These are phyloP conservation scores for Liriodendron chinense DNA, from an alignment of 164 flowering plant genomes.

Conservation along the genomic window DNA sequence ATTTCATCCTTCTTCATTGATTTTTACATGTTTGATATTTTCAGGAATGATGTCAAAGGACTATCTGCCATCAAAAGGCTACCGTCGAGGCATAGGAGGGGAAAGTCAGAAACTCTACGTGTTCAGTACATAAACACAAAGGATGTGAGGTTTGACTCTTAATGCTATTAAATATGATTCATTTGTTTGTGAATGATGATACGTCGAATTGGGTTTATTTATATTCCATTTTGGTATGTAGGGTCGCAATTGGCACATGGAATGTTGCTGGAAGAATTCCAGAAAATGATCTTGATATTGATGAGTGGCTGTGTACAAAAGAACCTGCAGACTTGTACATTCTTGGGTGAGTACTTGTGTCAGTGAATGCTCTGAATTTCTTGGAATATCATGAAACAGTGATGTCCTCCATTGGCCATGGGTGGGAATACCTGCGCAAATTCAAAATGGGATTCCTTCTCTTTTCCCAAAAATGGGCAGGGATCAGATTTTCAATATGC, in stretches of 20 bases:
- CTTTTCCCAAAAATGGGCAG: not conserved
- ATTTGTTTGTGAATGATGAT: not conserved
- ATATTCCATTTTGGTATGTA: constrained; percentile 11
- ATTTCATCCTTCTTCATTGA: not conserved
- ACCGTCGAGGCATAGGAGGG: constrained; percentile 57
- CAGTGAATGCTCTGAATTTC: not conserved
- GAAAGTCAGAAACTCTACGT: constrained; percentile 86
- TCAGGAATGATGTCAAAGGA: constrained; percentile 43
- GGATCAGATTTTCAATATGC: not conserved
- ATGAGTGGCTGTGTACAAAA: constrained; percentile 75
- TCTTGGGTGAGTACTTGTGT: constrained; percentile 61
- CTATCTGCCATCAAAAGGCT: constrained; percentile 30
- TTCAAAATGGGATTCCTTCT: not conserved
- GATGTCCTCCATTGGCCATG: not conserved
- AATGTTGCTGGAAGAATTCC: constrained; percentile 93
- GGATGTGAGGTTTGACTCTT: constrained; percentile 77
- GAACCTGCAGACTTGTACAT: constrained; percentile 85
- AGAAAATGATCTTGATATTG: constrained; percentile 66
- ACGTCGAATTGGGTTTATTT: not conserved
- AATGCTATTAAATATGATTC: not conserved
- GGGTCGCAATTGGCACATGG: constrained; percentile 89
- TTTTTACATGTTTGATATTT: not conserved
- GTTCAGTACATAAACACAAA: constrained; percentile 78
- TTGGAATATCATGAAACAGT: not conserved
- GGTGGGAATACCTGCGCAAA: not conserved